These are phyloP conservation scores for Sugiyamaella grinbergsii DNA, from an alignment of 1,139 yeast genomes.

Conservation along the genomic window DNA sequence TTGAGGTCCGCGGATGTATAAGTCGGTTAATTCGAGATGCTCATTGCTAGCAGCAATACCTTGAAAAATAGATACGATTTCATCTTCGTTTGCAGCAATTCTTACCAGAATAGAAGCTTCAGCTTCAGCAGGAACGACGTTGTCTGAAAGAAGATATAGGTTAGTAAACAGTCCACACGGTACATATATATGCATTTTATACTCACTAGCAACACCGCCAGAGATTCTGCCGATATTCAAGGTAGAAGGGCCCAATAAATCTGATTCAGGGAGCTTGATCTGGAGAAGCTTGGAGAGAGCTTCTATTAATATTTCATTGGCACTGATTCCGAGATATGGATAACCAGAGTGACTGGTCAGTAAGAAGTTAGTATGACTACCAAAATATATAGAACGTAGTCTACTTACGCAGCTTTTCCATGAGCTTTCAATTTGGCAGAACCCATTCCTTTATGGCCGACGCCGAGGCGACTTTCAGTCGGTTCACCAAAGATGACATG, in stretches of 20 bases:
- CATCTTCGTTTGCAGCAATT: constrained; percentile 53
- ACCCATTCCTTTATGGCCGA: constrained; percentile 68
- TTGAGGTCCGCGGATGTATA: constrained; percentile 46
- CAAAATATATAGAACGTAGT: neutral
- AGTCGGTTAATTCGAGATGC: constrained; percentile 36
- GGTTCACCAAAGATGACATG: constrained; percentile 74
- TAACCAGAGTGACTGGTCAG: constrained; percentile 61
- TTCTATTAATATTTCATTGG: constrained; percentile 58
- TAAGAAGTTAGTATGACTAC: neutral
- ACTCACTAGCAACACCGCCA: constrained; percentile 56
- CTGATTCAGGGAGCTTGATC: constrained; percentile 51
- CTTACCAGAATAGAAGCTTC: constrained; percentile 54
- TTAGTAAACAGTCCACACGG: neutral
- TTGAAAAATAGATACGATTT: constrained; percentile 45
- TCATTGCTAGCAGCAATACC: constrained; percentile 41
- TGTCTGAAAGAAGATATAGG: constrained; percentile 39
- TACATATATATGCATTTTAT: neutral
- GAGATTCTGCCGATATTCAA: constrained; percentile 58
- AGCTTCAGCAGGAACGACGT: constrained; percentile 65
- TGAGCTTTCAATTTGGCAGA: constrained; percentile 44
- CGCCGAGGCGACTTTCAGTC: constrained; percentile 66
- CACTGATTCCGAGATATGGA: constrained; percentile 68
- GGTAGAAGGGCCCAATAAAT: constrained; percentile 61
- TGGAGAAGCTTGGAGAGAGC: constrained; percentile 48
- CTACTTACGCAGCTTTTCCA: constrained; percentile 56